phyloP scores from a whole-genome alignment of 2,329 filamentous ascomycete species.

The Aspergillus novoparasiticus region DNA sequence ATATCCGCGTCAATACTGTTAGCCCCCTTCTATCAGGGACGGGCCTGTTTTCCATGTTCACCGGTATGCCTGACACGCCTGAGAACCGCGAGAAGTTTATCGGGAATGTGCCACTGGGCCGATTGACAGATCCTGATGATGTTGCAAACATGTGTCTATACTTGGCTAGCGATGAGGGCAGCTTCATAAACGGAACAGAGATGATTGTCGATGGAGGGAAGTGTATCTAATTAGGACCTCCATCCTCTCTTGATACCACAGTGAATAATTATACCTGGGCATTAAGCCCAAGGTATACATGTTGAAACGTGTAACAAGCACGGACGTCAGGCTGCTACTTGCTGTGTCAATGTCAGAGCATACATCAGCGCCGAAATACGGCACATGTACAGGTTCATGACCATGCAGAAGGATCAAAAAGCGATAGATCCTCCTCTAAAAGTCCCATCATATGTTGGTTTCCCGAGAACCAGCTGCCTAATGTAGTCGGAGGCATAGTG shows the following conservation, averaged over 20 bases:
- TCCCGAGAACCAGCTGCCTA: constrained; percentile 68
- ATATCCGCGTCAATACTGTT: constrained; percentile 73
- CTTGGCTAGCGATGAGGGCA: constrained; percentile 70
- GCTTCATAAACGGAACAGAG: constrained; percentile 73
- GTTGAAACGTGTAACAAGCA: neutral
- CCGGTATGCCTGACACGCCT: constrained; percentile 46
- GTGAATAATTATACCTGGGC: neutral
- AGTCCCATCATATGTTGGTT: constrained; percentile 67
- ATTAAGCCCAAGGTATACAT: neutral
- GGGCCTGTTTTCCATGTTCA: constrained; percentile 56
- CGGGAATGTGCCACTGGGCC: constrained; percentile 47
- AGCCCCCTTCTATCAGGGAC: constrained; percentile 70
- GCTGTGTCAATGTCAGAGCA: neutral
- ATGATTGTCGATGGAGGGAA: constrained; percentile 65
- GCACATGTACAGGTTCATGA: neutral
- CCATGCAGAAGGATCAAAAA: constrained; percentile 27
- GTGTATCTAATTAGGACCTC: constrained; percentile 30
- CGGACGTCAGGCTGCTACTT: neutral
- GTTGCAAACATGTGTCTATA: constrained; percentile 72
- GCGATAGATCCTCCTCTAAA: constrained; percentile 61
- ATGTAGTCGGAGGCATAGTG: constrained; percentile 36
- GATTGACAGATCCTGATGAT: constrained; percentile 55
- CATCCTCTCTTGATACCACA: neutral
- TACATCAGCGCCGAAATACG: too few species aligned
- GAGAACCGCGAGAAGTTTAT: constrained; percentile 50